Conservation (phyloP, 2,329 filamentous ascomycete genomes). For the Lachnellula suecica region DNA sequence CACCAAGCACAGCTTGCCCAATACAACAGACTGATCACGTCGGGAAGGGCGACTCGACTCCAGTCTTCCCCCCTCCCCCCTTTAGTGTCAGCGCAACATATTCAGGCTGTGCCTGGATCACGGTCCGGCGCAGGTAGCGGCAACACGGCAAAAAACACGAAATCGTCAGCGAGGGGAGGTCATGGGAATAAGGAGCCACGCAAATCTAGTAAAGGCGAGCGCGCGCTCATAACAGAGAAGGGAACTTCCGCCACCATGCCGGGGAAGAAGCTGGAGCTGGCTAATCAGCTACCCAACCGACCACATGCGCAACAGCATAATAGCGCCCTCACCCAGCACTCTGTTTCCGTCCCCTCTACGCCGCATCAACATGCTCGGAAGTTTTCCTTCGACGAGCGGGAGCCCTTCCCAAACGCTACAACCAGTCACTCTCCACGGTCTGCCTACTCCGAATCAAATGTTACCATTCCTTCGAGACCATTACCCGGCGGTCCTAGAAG, state of each 20-base stretch:
- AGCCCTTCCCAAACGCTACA: constrained; percentile 75
- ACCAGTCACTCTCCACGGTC: constrained; percentile 86
- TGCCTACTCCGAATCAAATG: constrained; percentile 84
- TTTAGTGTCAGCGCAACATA: constrained; percentile 53
- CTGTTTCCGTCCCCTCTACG: constrained; percentile 89
- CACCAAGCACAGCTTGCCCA: constrained; percentile 63
- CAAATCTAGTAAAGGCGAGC: constrained; percentile 58
- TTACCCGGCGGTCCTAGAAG: constrained; percentile 53
- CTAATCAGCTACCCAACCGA: constrained; percentile 28
- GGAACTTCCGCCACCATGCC: constrained; percentile 40
- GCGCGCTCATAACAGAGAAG: constrained; percentile 60
- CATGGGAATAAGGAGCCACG: constrained; percentile 62
- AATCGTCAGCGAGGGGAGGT: constrained; percentile 49
- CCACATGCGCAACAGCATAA: constrained; percentile 43
- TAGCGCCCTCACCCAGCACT: constrained; percentile 60
- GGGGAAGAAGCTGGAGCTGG: constrained; percentile 31
- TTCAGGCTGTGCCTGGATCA: constrained; percentile 49
- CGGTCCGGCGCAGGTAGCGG: constrained; percentile 54
- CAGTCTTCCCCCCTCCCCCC: constrained; percentile 56
- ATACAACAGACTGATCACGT: constrained; percentile 65
- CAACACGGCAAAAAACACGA: constrained; percentile 32
- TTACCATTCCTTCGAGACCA: constrained; percentile 66
- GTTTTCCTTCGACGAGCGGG: constrained; percentile 75
- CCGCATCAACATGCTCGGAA: constrained; percentile 86
- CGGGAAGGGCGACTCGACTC: constrained; percentile 47